Evolutionary conservation across 2,329 filamentous ascomycete genomes (phyloP), one percentile per base, ranked within the genome.

Genomic region (Colletotrichum sp.): DNA sequence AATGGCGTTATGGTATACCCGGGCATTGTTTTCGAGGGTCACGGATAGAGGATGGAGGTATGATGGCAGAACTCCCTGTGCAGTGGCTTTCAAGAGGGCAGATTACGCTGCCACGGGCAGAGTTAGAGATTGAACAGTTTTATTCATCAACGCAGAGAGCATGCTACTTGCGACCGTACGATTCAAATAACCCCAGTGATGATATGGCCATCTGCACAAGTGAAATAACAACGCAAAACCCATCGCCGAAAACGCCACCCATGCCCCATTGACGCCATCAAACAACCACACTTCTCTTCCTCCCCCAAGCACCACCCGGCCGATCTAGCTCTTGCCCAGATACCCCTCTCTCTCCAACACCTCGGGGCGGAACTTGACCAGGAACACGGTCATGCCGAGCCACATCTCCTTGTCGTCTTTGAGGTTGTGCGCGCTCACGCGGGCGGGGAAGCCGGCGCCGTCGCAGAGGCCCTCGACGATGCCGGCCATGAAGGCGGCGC

Each of bases 391-490:
- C 88, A 97, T 95, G 38, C 95, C 95, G 0, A 97, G 97, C 96
- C 96, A 98, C 92, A 98, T 93, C 81, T 96, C 95, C 78, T 93
- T 91, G 83, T 90, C 90, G 79, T 86, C 85, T 79, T 88, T 87
- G 80, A 94, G 93, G 77, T 92, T 95, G 83, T 99, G 97, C 79
- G 97, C 96, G 75, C 94, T 97, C 24, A 98, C 97, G 77, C 94
- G 93, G 0, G 95, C 96, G 62, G 94, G 93, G 83, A 98, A 98
- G 8, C 94, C 96, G 56, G 95, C 95, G 10, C 96, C 96, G 85
- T 98, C 97, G 84, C 97, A 98, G 13, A 98, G 93, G 26, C 97
- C 97, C 89, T 99, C 97, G 72, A 99, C 93, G 77, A 99, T 94
- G 21, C 97, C 97, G 1, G 97, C 97, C 24, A 98, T 96, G 83